Evolutionary conservation across 108 stramenopile genomes (phyloP).

Genomic region (Cyclotella baltica): DNA sequence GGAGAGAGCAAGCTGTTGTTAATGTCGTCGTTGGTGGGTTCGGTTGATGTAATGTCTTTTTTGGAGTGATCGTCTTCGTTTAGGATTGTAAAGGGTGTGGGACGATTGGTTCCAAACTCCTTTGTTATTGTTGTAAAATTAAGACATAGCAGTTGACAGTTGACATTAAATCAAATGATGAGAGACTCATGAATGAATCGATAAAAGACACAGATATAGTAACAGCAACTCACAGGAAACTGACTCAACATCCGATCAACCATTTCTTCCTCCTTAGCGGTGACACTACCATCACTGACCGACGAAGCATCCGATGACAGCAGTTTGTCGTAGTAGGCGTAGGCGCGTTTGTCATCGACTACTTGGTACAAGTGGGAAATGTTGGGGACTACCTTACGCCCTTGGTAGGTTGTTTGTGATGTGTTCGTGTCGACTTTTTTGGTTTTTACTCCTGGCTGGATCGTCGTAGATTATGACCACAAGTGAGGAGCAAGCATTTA

Average conservation of each 20-base stretch:
- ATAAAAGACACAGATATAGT: background rate
- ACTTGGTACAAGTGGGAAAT: constrained; percentile 41
- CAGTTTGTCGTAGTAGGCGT: constrained; percentile 40
- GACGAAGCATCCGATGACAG: background rate
- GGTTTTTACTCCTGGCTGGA: background rate
- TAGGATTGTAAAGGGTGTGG: constrained; percentile 45
- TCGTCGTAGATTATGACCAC: background rate
- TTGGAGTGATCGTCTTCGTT: constrained; percentile 40
- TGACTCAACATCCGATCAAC: constrained; percentile 75
- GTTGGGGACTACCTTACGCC: constrained; percentile 45
- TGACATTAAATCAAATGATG: background rate
- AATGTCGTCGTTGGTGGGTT: background rate
- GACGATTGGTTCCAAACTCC: constrained; percentile 56
- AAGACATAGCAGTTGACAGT: background rate
- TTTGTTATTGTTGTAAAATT: background rate
- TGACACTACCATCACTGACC: background rate
- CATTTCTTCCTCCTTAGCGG: constrained; percentile 64
- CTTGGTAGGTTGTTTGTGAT: constrained; percentile 28
- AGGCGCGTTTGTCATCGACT: constrained; percentile 47
- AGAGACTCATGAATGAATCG: background rate
- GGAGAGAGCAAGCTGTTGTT: constrained; percentile 10
- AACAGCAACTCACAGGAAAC: constrained; percentile 63
- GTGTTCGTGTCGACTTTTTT: background rate
- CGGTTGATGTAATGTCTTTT: background rate
- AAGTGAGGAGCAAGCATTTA: background rate